A percentile compares a stretch with the other conserved stretches of the same genome.
Evolutionary conservation across 2,329 filamentous ascomycete genomes (phyloP).

Genomic region (Beauveria sp.): DNA sequence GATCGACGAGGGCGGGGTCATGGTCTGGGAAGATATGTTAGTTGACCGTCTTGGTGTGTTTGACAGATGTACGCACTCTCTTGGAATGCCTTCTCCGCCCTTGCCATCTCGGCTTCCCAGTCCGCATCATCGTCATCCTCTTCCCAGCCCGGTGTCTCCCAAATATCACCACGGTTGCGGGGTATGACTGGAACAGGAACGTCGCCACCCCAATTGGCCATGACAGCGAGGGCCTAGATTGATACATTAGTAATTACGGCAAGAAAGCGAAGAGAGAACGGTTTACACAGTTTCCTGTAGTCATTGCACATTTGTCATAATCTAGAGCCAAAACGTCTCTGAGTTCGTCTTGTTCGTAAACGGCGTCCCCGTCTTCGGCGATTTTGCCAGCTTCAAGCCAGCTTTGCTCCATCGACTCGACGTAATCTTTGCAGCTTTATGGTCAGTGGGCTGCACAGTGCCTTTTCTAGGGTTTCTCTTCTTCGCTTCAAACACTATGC

Average conservation of each 20-base stretch:
- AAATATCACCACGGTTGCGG: background rate
- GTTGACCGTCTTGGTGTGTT: too few relatives aligned
- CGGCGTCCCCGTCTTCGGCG: background rate
- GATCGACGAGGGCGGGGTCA: background rate
- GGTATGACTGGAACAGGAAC: background rate
- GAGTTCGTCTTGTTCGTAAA: too few relatives aligned
- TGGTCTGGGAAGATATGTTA: background rate
- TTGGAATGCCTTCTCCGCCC: background rate
- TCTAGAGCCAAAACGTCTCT: too few relatives aligned
- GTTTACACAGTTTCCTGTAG: background rate
- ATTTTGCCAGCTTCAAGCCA: background rate
- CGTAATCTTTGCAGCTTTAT: background rate
- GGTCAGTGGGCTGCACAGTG: background rate
- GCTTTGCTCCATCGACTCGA: background rate
- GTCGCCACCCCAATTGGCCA: background rate
- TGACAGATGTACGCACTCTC: background rate
- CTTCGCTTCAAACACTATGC: background rate
- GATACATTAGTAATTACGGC: background rate
- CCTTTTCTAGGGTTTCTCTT: background rate
- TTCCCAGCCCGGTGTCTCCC: background rate
- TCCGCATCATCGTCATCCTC: background rate
- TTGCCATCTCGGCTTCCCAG: background rate
- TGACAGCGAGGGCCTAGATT: background rate
- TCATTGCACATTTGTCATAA: background rate
- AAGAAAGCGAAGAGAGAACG: background rate